phyloP scores from a whole-genome alignment of 768 basidiomycete genomes.

The Gymnopilus dilepis region DNA sequence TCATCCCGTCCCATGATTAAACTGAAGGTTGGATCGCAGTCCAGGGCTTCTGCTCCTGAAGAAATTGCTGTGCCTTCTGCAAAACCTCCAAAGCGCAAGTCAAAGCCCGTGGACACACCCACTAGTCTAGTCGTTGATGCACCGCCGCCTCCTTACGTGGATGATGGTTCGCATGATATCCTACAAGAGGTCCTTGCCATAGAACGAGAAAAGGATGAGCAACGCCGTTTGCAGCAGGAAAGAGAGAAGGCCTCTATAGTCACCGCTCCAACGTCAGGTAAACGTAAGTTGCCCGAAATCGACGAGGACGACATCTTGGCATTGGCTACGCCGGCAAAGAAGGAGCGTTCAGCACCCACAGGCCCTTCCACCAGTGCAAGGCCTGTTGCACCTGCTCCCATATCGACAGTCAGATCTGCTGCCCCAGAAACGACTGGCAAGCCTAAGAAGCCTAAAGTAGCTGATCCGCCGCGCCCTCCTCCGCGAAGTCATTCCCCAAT shows the following conservation, averaged over 20 bases:
- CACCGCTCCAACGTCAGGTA: constrained; percentile 50
- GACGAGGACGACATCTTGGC: constrained; percentile 71
- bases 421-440: constrained; percentile 23
- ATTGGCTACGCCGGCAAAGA: constrained; percentile 68
- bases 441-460: constrained; percentile 54
- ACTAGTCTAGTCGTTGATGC: constrained; percentile 49
- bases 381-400: constrained; percentile 15
- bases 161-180: constrained; percentile 83
- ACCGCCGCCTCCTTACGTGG: constrained; percentile 70
- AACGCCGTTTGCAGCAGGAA: constrained; percentile 50
- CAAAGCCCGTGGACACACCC: constrained; percentile 43
- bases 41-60: constrained; percentile 36
- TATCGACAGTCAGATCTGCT: constrained; percentile 29
- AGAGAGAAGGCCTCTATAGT: constrained; percentile 42
- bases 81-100: constrained; percentile 47
- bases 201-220: constrained; percentile 68
- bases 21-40: constrained; percentile 60
- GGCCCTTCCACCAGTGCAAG: constrained; percentile 34
- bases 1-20: constrained; percentile 66
- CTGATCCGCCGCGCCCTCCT: constrained; percentile 26
- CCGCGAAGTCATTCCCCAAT: constrained; percentile 34
- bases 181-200: constrained; percentile 84
- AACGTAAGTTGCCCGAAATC: constrained; percentile 55
- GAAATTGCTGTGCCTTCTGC: constrained; percentile 33
- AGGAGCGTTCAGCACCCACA: constrained; percentile 49